phyloP scores from a whole-genome alignment of 352 stramenopile species.

The Phytophthora kernoviae region DNA sequence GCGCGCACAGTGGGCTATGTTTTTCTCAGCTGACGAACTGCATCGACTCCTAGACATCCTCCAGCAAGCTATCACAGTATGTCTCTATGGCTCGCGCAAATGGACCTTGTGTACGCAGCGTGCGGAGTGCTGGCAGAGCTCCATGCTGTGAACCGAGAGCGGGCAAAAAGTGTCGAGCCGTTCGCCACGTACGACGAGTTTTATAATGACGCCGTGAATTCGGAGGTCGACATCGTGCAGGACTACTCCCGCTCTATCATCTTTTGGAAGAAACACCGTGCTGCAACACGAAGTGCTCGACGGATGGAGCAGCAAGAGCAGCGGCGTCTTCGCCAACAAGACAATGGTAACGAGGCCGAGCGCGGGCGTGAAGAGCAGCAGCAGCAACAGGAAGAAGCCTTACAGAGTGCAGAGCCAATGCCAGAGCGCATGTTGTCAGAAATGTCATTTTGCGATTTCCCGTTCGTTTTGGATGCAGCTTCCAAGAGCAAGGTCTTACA shows the following conservation, averaged over 20 bases:
- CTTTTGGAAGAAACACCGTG: slow-evolving; percentile 67
- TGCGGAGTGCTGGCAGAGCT: slow-evolving; percentile 71
- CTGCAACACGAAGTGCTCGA: slow-evolving; percentile 19
- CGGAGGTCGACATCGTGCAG: slow-evolving; percentile 78
- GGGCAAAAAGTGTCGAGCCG: slow-evolving; percentile 23
- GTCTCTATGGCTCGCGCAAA: slow-evolving; percentile 72
- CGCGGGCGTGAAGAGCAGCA: slow-evolving; percentile 23
- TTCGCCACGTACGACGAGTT: slow-evolving; percentile 78
- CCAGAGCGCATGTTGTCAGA: slow-evolving; percentile 70
- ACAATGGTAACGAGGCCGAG: slow-evolving; percentile 19
- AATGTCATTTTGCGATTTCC: slow-evolving; percentile 84
- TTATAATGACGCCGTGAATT: slow-evolving; percentile 86
- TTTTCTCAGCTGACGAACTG: slow-evolving; percentile 63
- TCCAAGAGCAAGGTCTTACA: slow-evolving; percentile 82
- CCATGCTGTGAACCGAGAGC: slow-evolving; percentile 61
- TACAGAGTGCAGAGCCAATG: slow-evolving; percentile 19
- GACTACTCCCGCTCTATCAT: slow-evolving; percentile 79
- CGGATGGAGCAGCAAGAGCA: slow-evolving; percentile 24
- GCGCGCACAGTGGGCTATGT: slow-evolving; percentile 54
- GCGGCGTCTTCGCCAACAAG: slow-evolving; percentile 18
- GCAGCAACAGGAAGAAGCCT: slow-evolving; percentile 15
- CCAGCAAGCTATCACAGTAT: slow-evolving; percentile 80
- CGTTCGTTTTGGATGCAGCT: slow-evolving; percentile 77
- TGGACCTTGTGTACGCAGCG: slow-evolving; percentile 77
- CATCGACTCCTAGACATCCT: slow-evolving; percentile 72